Evolutionary conservation across 2,329 filamentous ascomycete species (phyloP), one percentile per base, ranked within the genome.

Genomic region (Zymoseptoria tritici): DNA sequence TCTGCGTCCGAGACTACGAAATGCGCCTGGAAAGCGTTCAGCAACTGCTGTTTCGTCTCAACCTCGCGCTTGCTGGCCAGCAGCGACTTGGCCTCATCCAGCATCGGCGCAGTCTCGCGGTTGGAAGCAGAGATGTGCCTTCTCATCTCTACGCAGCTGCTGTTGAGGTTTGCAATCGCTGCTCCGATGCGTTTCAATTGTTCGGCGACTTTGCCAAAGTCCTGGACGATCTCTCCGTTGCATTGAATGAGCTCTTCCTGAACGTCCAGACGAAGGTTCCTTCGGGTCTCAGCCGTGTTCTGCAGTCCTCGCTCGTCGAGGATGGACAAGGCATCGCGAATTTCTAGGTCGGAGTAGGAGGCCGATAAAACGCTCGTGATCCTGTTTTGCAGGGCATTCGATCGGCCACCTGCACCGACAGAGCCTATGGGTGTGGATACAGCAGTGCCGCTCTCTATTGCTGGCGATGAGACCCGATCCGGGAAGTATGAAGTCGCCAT

Each of bases 171-270:
- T 53, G 83, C 82, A 59, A 99, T 87, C 4, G 89, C 91, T 20
- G 80, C 78, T 21, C 91, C 91, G 65, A 97, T 94, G 6, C 89
- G 86, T 69, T 85, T 85, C 56, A 97, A 79, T 91, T 97, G 93
- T 87, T 95, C 90, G 29, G 92, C 90, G 64, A 99, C 91, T 58
- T 86, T 83, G 42, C 91, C 90, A 75, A 97, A 97, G 71, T 96
- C 91, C 57, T 84, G 81, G 60, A 97, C 85, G 64, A 97, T 89
- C 64, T 90, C 85, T 55, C 89, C 91, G 83, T 97, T 97, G 75
- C 89, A 91, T 65, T 93, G 85, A 59, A 97, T 92, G 46, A 97
- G 89, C 71, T 97, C 92, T 73, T 89, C 93, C 72, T 97, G 91
- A 1, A 96, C 81, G 71, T 95, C 86, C 1, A 96, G 76, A 16